phyloP scores from a whole-genome alignment of 352 stramenopile species.

The Phytophthora pseudosyringae region DNA sequence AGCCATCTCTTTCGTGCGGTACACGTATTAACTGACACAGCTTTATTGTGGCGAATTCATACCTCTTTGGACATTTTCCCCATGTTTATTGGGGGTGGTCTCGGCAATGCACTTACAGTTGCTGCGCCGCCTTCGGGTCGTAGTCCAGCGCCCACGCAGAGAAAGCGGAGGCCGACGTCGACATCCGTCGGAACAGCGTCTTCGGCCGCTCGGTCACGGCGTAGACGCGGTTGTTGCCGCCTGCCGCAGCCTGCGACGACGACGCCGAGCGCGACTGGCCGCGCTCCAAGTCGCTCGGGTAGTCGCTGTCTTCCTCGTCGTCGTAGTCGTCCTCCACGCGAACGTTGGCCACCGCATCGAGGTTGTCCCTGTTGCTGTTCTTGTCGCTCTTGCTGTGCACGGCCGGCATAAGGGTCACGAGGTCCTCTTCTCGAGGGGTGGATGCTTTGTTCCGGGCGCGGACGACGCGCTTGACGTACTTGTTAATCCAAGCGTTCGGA shows the following conservation, averaged over 20 bases:
- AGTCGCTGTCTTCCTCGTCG: conserved; percentile 31
- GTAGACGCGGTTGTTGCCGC: conserved; percentile 15
- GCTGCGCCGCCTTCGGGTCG: conserved; percentile 27
- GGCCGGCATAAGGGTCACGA: conserved; percentile 39
- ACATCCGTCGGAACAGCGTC: conserved; percentile 38
- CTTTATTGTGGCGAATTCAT: too few species aligned
- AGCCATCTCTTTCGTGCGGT: conserved; percentile 4
- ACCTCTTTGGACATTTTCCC: too few species aligned
- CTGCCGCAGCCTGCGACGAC: conserved; percentile 22
- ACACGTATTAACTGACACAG: too few species aligned
- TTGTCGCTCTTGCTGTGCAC: conserved; percentile 18
- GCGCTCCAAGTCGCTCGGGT: conserved; percentile 14
- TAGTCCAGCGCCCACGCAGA: conserved; percentile 42
- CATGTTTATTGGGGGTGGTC: too few species aligned
- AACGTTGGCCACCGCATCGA: conserved; percentile 20
- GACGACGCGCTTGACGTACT: too few species aligned
- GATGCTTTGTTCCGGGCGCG: conserved; percentile 25
- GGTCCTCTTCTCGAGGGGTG: conserved; percentile 40
- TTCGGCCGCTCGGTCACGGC: conserved; percentile 32
- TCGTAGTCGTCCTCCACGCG: conserved; percentile 33
- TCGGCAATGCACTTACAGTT: too few species aligned
- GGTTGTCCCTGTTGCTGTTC: conserved; percentile 18
- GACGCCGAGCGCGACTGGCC: conserved; percentile 13
- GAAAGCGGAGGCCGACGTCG: conserved; percentile 32
- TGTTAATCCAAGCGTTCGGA: too few species aligned